phyloP scores from a whole-genome alignment of 2,329 filamentous ascomycete species.

The Byssoonygena ceratinophila region DNA sequence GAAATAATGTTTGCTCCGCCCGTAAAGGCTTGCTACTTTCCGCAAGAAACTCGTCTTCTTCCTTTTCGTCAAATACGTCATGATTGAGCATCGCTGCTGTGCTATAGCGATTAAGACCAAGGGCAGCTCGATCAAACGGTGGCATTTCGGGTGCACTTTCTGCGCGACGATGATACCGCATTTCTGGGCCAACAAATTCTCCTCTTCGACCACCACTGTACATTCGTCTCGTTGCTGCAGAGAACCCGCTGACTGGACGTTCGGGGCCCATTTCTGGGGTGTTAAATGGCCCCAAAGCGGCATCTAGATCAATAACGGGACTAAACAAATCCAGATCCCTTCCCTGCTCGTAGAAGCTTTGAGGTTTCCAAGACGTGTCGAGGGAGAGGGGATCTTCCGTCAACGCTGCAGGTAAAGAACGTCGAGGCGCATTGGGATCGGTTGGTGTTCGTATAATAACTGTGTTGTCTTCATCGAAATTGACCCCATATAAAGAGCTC shows the following conservation, averaged over 20 bases:
- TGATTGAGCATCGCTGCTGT: slow-evolving; percentile 32
- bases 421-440: slow-evolving; percentile 26
- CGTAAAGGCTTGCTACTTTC: slow-evolving; percentile 12
- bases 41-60: slow-evolving; percentile 41
- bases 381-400: slow-evolving; percentile 21
- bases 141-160: slow-evolving; percentile 43
- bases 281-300: slow-evolving; percentile 83
- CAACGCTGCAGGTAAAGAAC: slow-evolving; percentile 13
- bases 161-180: slow-evolving; percentile 41
- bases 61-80: slow-evolving; percentile 43
- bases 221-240: slow-evolving; percentile 35
- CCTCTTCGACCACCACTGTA: slow-evolving; percentile 41
- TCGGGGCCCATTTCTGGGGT: slow-evolving; percentile 44
- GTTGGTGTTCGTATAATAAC: slow-evolving; percentile 39
- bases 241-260: slow-evolving; percentile 29
- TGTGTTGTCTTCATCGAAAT: slow-evolving; percentile 42
- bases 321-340: slow-evolving; percentile 55
- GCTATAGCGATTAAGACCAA: slow-evolving; percentile 30
- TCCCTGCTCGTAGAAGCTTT: slow-evolving; percentile 36
- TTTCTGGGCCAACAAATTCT: slow-evolving; percentile 39
- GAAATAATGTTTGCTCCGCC: not conserved
- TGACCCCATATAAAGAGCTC: slow-evolving; percentile 35
- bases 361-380: slow-evolving; percentile 35
- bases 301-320: slow-evolving; percentile 86
- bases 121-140: slow-evolving; percentile 36